Conservation (phyloP, 1,284 basidiomycete species). For the Inonotus hispidus region DNA sequence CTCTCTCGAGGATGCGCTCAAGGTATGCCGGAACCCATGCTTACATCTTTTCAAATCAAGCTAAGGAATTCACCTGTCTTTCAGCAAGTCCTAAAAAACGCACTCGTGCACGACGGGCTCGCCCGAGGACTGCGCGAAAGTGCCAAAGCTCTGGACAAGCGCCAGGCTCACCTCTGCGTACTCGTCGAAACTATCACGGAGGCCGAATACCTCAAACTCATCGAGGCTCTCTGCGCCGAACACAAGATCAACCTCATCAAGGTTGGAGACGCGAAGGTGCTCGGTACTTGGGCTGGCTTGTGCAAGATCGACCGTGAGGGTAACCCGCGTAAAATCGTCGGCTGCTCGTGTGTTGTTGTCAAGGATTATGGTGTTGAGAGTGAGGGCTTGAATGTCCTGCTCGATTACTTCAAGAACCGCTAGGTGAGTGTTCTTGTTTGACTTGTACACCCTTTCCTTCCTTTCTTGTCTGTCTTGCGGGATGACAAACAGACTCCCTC, state of each 20-base stretch:
- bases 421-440: slow-evolving; percentile 37
- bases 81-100: slow-evolving; percentile 92
- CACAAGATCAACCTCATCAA: slow-evolving; percentile 99
- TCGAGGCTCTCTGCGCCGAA: slow-evolving; percentile 98
- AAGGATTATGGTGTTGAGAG: slow-evolving; percentile 97
- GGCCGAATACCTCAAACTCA: slow-evolving; percentile 99
- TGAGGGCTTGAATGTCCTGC: slow-evolving; percentile 93
- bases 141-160: slow-evolving; percentile 98
- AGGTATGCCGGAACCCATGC: slow-evolving; percentile 50
- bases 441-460: slow-evolving; percentile 20
- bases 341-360: slow-evolving; percentile 96
- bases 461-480: slow-evolving; percentile 20
- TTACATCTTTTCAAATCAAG: slow-evolving; percentile 3
- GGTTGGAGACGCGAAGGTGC: slow-evolving; percentile 94
- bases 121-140: slow-evolving; percentile 97
- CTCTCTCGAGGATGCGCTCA: slow-evolving; percentile 96
- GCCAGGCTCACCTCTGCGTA: slow-evolving; percentile 97
- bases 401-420: slow-evolving; percentile 96
- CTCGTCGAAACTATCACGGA: slow-evolving; percentile 99
- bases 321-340: slow-evolving; percentile 95
- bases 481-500: slow-evolving; percentile 91
- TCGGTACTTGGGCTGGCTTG: slow-evolving; percentile 97
- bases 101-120: slow-evolving; percentile 96
- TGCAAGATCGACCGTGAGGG: slow-evolving; percentile 99
- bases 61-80: not conserved